Base-by-base conservation (phyloP, 768 basidiomycete genomes). In the Psilocybe subaeruginosa region DNA sequence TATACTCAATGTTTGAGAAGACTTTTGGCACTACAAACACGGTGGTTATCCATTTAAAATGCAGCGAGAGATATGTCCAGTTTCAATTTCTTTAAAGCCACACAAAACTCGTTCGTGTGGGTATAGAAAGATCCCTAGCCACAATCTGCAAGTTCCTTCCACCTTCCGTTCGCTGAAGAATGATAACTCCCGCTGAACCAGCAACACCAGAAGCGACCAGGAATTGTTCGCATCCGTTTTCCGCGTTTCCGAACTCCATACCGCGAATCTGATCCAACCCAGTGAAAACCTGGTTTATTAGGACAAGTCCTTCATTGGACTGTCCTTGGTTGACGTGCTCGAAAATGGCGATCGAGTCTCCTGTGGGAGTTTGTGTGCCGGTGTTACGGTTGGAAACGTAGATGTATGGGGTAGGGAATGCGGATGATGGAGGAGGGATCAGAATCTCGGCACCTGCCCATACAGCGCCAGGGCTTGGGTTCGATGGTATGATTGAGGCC, bases 371-470 rank as follows among this genome's bases (percentile, higher is more conserved):
- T 56, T 76, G 76, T 3, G 75, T 72, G 3, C 77, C 78, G 0
- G 76, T 68, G 72, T 90, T 89, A 45, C 89, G 80, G 74, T 91
- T 91, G 3, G 89, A 89, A 17, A 78, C 80, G 73, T 90, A 91
- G 65, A 90, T 82, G 64, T 83, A 86, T 0, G 82, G 78, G 3
- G 65, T 75, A 0, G 80, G 81, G 76, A 85, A 90, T 19, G 68
- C 66, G 2, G 58, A 27, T 1, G 80, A 80, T 1, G 80, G 76
- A 12, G 77, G 62, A 0, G 89, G 84, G 61, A 89, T 82, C 48
- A 90, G 80, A 64, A 91, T 82, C 66, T 90, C 89, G 8, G 77
- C 88, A 0, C 82, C 88, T 8, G 82, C 84, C 68, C 81, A 87
- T 3, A 66, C 41, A 9, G 71, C 68, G 11, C 70, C 70, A 16